A percentile compares a stretch with the other conserved stretches of the same genome.
phyloP scores from a whole-genome alignment of 352 stramenopile species.

The Phytophthora sojae region DNA sequence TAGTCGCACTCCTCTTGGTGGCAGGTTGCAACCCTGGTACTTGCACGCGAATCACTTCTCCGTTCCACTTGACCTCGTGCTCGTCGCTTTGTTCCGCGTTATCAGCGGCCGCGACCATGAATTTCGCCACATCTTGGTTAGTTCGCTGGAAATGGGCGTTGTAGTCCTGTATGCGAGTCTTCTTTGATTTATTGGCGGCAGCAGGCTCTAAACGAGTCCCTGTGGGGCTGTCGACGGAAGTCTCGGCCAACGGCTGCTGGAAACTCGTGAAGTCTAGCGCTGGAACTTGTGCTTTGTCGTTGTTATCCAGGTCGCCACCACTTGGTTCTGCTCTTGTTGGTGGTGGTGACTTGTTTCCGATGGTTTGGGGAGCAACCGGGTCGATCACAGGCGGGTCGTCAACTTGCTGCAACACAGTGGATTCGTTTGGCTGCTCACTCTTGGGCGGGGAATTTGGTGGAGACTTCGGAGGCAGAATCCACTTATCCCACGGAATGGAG shows the following conservation, averaged over 20 bases:
- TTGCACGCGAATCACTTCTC: conserved; percentile 44
- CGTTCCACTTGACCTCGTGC: conserved; percentile 49
- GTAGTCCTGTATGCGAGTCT: conserved; percentile 44
- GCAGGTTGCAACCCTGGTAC: conserved; percentile 17
- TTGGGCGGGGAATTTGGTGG: conserved; percentile 21
- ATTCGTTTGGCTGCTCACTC: not conserved
- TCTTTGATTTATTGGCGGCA: conserved; percentile 29
- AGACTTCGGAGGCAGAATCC: conserved; percentile 43
- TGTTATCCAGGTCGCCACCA: not conserved
- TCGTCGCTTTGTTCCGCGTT: conserved; percentile 23
- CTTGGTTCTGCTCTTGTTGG: not conserved
- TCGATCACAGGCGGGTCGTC: not conserved
- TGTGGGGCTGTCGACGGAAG: not conserved
- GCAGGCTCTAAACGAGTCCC: not conserved
- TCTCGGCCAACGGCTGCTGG: conserved; percentile 9
- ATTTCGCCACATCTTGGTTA: conserved; percentile 9
- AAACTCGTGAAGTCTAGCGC: conserved; percentile 25
- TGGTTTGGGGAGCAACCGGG: not conserved
- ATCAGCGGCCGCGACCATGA: conserved; percentile 10
- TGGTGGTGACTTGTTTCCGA: not conserved
- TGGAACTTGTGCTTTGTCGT: conserved; percentile 2
- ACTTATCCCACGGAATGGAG: conserved; percentile 48
- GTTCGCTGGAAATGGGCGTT: conserved; percentile 39
- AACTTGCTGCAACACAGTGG: not conserved
- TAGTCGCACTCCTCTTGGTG: not conserved